Percentiles rank a stretch among this genome's conserved stretches.
phyloP scores from a whole-genome alignment of 2,329 filamentous ascomycete species.

The Fusarium ramigenum region DNA sequence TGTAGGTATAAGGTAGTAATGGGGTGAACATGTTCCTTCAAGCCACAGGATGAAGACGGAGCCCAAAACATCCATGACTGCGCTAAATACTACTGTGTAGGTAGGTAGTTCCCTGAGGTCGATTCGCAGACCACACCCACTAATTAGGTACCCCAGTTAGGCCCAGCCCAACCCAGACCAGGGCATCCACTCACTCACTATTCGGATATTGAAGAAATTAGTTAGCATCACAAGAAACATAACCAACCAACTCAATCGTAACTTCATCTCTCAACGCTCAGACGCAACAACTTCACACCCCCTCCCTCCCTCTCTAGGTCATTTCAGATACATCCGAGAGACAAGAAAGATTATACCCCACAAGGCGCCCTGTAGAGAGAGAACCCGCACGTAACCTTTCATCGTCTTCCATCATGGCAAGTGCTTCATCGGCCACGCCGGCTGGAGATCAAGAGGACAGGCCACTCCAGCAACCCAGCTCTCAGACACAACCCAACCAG shows the following conservation, averaged over 20 bases:
- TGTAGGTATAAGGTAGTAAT: not conserved
- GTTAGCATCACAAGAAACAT: constrained; percentile 23
- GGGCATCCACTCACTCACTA: constrained; percentile 17
- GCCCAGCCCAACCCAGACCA: not conserved
- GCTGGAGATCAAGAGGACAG: constrained; percentile 28
- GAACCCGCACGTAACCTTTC: constrained; percentile 3
- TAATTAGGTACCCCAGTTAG: not conserved
- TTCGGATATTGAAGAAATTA: constrained; percentile 31
- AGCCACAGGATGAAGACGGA: constrained; percentile 23
- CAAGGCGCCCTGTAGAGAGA: not conserved
- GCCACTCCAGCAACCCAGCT: constrained; percentile 17
- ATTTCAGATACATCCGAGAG: not conserved
- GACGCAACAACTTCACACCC: not conserved
- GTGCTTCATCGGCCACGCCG: constrained; percentile 40
- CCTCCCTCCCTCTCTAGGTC: not conserved
- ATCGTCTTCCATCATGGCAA: constrained; percentile 33
- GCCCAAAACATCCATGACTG: constrained; percentile 8
- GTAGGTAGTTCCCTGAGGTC: not conserved
- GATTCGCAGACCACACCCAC: constrained; percentile 15
- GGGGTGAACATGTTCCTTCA: constrained; percentile 1
- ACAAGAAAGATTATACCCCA: constrained; percentile 8
- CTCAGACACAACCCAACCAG: constrained; percentile 22
- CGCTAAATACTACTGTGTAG: constrained; percentile 1
- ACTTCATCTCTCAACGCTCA: constrained; percentile 2
- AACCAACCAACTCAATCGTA: constrained; percentile 4